A percentile compares a stretch with the other conserved stretches of the same genome.
Evolutionary conservation across 345 rosid genomes (phyloP).

Genomic region (Lepidium didymum): DNA sequence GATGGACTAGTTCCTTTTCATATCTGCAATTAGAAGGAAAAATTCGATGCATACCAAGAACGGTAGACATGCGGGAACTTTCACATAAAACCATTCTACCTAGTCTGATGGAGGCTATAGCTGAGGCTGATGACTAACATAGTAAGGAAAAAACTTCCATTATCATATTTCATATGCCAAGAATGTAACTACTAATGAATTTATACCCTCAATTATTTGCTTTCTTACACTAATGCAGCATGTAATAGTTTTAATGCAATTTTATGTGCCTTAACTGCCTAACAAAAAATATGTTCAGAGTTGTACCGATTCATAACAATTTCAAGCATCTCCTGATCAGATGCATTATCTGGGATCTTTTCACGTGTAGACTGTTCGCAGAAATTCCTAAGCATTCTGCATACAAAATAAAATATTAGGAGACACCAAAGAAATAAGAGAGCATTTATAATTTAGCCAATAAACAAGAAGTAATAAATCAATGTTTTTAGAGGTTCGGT

Average conservation of each 20-base stretch:
- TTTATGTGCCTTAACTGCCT: not conserved
- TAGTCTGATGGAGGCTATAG: not conserved
- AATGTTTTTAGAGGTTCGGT: not conserved
- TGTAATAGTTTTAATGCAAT: not conserved
- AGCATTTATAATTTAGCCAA: not conserved
- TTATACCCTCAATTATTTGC: not conserved
- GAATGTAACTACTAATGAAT: not conserved
- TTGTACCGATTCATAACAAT: constrained; percentile 77
- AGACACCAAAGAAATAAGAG: not conserved
- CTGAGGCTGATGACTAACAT: not conserved
- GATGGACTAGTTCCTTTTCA: constrained; percentile 78
- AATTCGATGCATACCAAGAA: not conserved
- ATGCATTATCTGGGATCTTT: constrained; percentile 62
- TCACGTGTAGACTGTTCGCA: constrained; percentile 75
- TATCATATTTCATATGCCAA: not conserved
- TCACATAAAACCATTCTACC: not conserved
- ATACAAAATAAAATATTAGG: constrained; percentile 8
- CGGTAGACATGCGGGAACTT: not conserved
- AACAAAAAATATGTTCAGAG: constrained; percentile 10
- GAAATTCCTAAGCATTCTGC: constrained; percentile 87
- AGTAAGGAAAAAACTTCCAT: not conserved
- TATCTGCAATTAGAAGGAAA: constrained; percentile 45
- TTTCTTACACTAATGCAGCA: not conserved
- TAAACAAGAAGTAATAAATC: not conserved
- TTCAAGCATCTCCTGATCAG: constrained; percentile 91